phyloP scores from a whole-genome alignment of 139 green algal genomes.

The Desmodesmus armatus region DNA sequence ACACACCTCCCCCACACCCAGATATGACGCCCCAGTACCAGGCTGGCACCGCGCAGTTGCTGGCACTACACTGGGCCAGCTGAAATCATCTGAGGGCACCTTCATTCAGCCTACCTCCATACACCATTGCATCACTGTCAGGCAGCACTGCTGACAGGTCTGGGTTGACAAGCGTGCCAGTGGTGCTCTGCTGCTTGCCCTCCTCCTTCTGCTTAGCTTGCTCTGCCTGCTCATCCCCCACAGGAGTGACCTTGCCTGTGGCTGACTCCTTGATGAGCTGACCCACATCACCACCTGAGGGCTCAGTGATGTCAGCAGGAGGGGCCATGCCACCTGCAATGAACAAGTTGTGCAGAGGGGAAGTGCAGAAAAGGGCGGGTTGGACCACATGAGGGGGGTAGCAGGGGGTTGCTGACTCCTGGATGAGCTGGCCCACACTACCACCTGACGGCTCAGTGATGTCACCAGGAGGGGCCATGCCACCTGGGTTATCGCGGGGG shows the following conservation, averaged over 20 bases:
- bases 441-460: background rate
- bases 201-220: too few species aligned
- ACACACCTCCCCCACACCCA: too few species aligned
- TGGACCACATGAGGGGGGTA: background rate
- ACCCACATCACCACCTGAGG: background rate
- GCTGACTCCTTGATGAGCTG: background rate
- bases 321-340: background rate
- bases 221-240: too few species aligned
- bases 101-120: background rate
- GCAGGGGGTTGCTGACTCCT: background rate
- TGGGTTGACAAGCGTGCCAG: background rate
- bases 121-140: constrained; percentile 1
- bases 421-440: background rate
- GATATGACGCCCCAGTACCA: background rate
- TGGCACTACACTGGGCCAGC: background rate
- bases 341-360: too few species aligned
- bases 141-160: constrained; percentile 19
- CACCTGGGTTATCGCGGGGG: too few species aligned
- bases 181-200: background rate
- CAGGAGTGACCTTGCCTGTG: too few species aligned
- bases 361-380: background rate
- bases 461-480: background rate
- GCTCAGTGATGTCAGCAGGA: background rate
- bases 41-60: background rate
- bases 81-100: background rate